A percentile compares a stretch with the other conserved stretches of the same genome.
phyloP scores from a whole-genome alignment of 345 rosid species.

The Euphorbia peplus region DNA sequence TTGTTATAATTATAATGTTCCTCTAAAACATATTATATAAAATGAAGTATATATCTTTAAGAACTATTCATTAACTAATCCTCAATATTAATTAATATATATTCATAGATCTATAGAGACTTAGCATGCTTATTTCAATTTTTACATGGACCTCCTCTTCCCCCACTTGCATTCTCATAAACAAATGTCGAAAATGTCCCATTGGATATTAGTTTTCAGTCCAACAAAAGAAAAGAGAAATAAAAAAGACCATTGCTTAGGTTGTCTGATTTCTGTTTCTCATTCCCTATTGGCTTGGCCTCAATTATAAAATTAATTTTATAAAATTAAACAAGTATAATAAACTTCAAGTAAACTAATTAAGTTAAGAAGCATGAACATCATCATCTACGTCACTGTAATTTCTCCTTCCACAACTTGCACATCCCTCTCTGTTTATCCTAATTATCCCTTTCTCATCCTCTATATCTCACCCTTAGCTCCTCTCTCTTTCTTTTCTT shows the following conservation, averaged over 20 bases:
- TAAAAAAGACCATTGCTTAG: slow-evolving; percentile 10
- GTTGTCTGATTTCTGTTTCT: background rate
- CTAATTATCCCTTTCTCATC: too few species aligned
- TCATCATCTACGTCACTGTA: slow-evolving; percentile 40
- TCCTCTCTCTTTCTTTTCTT: background rate
- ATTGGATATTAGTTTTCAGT: too few species aligned
- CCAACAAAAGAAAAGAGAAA: background rate
- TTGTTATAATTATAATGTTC: too few species aligned
- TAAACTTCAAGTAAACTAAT: background rate
- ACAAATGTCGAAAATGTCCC: background rate
- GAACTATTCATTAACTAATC: too few species aligned
- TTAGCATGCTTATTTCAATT: background rate
- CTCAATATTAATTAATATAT: too few species aligned
- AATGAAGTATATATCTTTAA: too few species aligned
- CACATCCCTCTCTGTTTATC: slow-evolving; percentile 39
- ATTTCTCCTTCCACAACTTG: slow-evolving; percentile 42
- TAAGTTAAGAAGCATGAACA: slow-evolving; percentile 20
- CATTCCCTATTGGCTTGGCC: background rate
- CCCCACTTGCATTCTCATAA: slow-evolving; percentile 14
- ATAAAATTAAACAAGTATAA: background rate
- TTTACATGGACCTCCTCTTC: background rate
- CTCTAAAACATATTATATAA: too few species aligned
- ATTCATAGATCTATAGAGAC: too few species aligned
- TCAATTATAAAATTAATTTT: background rate
- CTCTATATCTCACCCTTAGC: too few species aligned